Base-by-base conservation (phyloP, 140 eudicot species). In the Erigeron philadelphicus region DNA sequence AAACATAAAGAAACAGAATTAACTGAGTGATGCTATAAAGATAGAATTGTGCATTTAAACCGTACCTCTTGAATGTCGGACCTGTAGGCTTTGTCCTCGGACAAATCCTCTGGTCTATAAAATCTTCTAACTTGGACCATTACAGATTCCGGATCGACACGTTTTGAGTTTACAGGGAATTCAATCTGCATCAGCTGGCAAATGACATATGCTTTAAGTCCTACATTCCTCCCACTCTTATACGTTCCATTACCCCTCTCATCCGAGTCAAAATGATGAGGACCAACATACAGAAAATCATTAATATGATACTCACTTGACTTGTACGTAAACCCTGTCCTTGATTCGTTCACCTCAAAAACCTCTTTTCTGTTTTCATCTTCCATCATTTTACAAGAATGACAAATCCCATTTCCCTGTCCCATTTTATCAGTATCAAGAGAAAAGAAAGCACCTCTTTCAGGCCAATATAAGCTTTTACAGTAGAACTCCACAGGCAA, bases 211-310 rank as follows among this genome's bases (percentile, higher is more conserved):
- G 99, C 83, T 77, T 81, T 94, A 58, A 94, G 74, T 52, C 99
- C 99, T 67, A 89, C 97, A 73, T 89, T 94, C 50, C 95, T 94
- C 70, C 99, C 95, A 67, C 91, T 79, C 64, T 89, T 94, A 70
- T 81, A 61, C 49, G 86, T 84, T 77, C 57, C 91, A 66, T 25
- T 75, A 5, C 76, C 91, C 73, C 69, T 68, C 40, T 80, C 85
- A 61, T 84, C 90, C 38, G 84, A 38, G 1, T 77, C 79, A 82
- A 94, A 84, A 54, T 85, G 73, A 56, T 77, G 74, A 2, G 97
- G 88, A 55, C 87, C 82, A 61, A 89, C 88, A 76, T 89, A 94
- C 19, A 94, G 76, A 70, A 85, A 94, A 78, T 94, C 97, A 73
- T 87, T 49, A 41, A 89, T 71, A 60, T 10, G 54, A 61, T 89